Evolutionary conservation across 2,329 filamentous ascomycete species (phyloP).

Genomic region (Grosmannia penicillata): DNA sequence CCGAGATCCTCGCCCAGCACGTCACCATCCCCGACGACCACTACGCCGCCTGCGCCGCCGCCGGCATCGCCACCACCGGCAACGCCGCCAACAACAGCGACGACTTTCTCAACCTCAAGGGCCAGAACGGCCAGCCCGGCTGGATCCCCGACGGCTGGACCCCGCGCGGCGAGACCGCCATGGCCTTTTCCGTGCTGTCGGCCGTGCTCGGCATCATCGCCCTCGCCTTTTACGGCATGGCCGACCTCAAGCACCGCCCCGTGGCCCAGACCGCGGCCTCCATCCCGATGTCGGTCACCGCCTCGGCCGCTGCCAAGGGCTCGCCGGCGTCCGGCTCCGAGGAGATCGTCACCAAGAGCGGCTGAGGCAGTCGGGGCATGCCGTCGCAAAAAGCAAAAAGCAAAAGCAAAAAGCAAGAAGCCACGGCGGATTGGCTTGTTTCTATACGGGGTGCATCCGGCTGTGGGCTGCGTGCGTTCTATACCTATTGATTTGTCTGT

Average conservation of each 20-base stretch:
- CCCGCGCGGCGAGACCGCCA: conserved; percentile 53
- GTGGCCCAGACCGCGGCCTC: background rate
- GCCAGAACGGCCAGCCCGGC: conserved; percentile 11
- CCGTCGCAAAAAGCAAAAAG: background rate
- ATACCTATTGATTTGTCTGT: background rate
- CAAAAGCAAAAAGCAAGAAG: background rate
- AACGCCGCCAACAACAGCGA: conserved; percentile 16
- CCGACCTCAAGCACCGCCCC: conserved; percentile 12
- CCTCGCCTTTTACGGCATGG: conserved; percentile 52
- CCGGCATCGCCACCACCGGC: conserved; percentile 11
- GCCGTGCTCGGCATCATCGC: conserved; percentile 54
- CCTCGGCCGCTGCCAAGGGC: background rate
- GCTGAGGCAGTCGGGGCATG: background rate
- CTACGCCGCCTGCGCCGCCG: conserved; percentile 36
- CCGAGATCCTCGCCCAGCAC: conserved; percentile 43
- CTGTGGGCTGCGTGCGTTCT: background rate
- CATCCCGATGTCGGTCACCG: no score
- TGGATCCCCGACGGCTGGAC: conserved; percentile 30
- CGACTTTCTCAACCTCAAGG: conserved; percentile 14
- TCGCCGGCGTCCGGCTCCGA: background rate
- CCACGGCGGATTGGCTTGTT: background rate
- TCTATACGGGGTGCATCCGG: background rate
- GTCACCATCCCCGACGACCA: conserved; percentile 46
- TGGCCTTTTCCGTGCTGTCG: conserved; percentile 56
- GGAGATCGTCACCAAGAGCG: background rate